These are phyloP conservation scores for Leptomonas seymouri DNA, from an alignment of 208 protist genomes.

Conservation along the genomic window DNA sequence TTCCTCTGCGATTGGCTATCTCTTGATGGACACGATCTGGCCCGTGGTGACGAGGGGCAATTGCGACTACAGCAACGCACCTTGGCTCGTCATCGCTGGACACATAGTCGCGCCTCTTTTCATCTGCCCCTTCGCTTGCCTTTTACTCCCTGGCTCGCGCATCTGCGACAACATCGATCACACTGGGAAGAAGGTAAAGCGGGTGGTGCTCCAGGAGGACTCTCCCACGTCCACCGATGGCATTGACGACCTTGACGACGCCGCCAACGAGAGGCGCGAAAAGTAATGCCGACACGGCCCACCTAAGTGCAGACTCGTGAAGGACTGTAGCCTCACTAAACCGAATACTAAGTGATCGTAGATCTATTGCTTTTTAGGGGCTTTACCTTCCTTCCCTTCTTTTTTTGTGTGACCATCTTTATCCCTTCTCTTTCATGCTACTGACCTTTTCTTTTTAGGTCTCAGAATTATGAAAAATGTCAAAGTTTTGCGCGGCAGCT, in stretches of 20 bases:
- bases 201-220: not conserved
- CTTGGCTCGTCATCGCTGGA: slow-evolving; percentile 52
- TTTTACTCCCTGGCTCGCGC: slow-evolving; percentile 56
- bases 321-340: too few relatives aligned
- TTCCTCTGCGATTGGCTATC: slow-evolving; percentile 38
- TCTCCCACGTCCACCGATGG: not conserved
- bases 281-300: not conserved
- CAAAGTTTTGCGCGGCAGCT: too few relatives aligned
- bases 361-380: too few relatives aligned
- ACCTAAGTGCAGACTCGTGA: not conserved
- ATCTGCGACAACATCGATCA: slow-evolving; percentile 46
- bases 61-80: slow-evolving; percentile 73
- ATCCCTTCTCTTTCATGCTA: too few relatives aligned
- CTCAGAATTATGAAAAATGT: too few relatives aligned
- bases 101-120: slow-evolving; percentile 58
- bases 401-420: too few relatives aligned
- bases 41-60: slow-evolving; percentile 38
- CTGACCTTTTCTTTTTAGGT: too few relatives aligned
- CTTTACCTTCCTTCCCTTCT: too few relatives aligned
- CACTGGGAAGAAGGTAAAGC: slow-evolving; percentile 3
- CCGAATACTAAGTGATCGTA: too few relatives aligned
- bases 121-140: slow-evolving; percentile 43
- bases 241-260: not conserved
- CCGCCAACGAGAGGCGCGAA: not conserved
- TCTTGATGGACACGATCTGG: slow-evolving; percentile 55